Evolutionary conservation across 768 basidiomycete genomes (phyloP).

Genomic region (Podaxis carcinomalis): DNA sequence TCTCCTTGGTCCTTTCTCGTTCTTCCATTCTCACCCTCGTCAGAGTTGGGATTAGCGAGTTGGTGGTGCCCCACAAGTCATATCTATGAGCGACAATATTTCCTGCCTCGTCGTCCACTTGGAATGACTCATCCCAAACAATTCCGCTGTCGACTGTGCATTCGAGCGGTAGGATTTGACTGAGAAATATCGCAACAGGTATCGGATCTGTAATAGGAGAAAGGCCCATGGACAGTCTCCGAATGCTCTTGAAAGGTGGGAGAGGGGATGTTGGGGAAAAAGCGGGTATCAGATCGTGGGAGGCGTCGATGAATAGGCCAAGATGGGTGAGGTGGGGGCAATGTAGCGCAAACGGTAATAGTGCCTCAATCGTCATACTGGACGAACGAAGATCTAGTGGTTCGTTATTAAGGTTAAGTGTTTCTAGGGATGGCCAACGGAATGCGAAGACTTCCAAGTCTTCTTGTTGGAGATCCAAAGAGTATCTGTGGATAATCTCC

Average conservation of each 20-base stretch:
- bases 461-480: conserved; percentile 28
- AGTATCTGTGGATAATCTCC: conserved; percentile 27
- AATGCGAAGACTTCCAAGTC: conserved; percentile 38
- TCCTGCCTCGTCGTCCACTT: background rate
- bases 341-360: conserved; percentile 30
- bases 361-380: conserved; percentile 25
- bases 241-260: conserved; percentile 7
- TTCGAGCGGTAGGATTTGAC: background rate
- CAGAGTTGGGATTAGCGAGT: background rate
- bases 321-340: conserved; percentile 28
- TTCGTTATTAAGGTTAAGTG: conserved; percentile 35
- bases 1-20: conserved; percentile 1
- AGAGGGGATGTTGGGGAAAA: background rate
- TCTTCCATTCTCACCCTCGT: conserved; percentile 5
- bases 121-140: conserved; percentile 6
- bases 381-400: conserved; percentile 24
- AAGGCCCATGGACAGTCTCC: conserved; percentile 10
- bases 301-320: conserved; percentile 30
- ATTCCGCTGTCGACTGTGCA: conserved; percentile 3
- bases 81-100: background rate
- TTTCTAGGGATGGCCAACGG: conserved; percentile 37
- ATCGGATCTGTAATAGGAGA: background rate
- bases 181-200: conserved; percentile 3
- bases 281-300: background rate
- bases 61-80: background rate